These are phyloP conservation scores for Zygoascus ofunaensis DNA, from an alignment of 805 yeast genomes.

Conservation along the genomic window DNA sequence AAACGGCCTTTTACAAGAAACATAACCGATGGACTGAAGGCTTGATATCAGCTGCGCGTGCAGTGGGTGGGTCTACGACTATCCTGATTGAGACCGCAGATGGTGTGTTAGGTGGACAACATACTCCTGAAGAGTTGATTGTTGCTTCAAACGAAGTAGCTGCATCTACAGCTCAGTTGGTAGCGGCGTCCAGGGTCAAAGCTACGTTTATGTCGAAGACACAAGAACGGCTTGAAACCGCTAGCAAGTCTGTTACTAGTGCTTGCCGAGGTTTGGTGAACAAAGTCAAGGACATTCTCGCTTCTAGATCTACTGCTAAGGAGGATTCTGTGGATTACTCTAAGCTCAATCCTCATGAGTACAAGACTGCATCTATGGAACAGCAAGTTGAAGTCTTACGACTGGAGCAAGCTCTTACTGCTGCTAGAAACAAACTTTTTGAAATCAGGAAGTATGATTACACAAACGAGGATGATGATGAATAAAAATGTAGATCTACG, in stretches of 20 bases:
- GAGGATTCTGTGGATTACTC: slow-evolving; percentile 52
- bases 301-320: slow-evolving; percentile 30
- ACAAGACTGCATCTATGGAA: slow-evolving; percentile 81
- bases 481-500: background rate
- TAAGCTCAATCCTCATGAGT: slow-evolving; percentile 63
- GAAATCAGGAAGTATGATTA: slow-evolving; percentile 77
- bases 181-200: slow-evolving; percentile 83
- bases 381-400: slow-evolving; percentile 86
- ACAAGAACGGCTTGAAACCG: slow-evolving; percentile 62
- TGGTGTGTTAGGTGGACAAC: slow-evolving; percentile 57
- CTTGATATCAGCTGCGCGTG: slow-evolving; percentile 76
- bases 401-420: slow-evolving; percentile 59
- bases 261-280: slow-evolving; percentile 68
- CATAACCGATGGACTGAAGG: slow-evolving; percentile 94
- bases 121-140: slow-evolving; percentile 71
- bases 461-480: slow-evolving; percentile 52
- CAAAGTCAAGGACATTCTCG: slow-evolving; percentile 55
- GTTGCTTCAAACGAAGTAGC: slow-evolving; percentile 90
- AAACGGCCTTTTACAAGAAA: slow-evolving; percentile 73
- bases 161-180: slow-evolving; percentile 85
- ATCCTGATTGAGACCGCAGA: slow-evolving; percentile 79
- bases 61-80: slow-evolving; percentile 77
- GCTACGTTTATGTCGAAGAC: slow-evolving; percentile 68
- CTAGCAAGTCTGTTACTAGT: slow-evolving; percentile 58
- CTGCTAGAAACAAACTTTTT: slow-evolving; percentile 73